Conservation (phyloP, 352 stramenopile species). For the Globisporangium canariense region DNA sequence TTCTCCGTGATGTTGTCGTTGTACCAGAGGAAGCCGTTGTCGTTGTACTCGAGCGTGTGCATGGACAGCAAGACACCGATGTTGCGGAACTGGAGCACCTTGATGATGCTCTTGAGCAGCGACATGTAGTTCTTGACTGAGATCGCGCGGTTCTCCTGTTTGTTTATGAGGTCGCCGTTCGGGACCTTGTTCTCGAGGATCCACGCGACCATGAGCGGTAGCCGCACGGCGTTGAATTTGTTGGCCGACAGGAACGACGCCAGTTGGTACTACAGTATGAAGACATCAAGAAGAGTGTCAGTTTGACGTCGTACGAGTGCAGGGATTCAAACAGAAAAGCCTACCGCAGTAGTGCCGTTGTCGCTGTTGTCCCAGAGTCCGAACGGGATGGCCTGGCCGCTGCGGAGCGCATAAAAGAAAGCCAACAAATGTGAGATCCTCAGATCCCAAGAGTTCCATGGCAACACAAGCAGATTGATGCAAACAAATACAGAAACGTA, state of each 20-base stretch:
- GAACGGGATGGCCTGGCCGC: slow-evolving; percentile 51
- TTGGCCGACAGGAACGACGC: slow-evolving; percentile 63
- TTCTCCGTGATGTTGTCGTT: slow-evolving; percentile 31
- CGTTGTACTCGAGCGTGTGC: slow-evolving; percentile 47
- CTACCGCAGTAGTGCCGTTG: slow-evolving; percentile 63
- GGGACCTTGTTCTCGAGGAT: slow-evolving; percentile 63
- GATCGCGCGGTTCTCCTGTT: slow-evolving; percentile 56
- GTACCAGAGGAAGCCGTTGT: slow-evolving; percentile 49
- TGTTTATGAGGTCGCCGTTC: slow-evolving; percentile 41
- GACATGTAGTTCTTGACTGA: slow-evolving; percentile 49
- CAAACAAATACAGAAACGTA: slow-evolving; percentile 18
- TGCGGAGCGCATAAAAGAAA: too few species aligned
- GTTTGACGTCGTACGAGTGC: too few species aligned
- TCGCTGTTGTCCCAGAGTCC: slow-evolving; percentile 67
- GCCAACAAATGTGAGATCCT: background rate
- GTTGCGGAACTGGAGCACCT: slow-evolving; percentile 51
- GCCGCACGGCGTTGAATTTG: slow-evolving; percentile 75
- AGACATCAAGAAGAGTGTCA: background rate
- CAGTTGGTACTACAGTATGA: slow-evolving; percentile 44
- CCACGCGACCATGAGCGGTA: slow-evolving; percentile 60
- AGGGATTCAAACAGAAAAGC: slow-evolving; percentile 3
- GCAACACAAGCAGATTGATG: background rate
- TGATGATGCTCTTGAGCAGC: slow-evolving; percentile 46
- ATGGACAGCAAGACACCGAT: slow-evolving; percentile 59
- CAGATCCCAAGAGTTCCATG: background rate